Conservation (phyloP, 495 filamentous ascomycete species). For the Acidomyces sp. region DNA sequence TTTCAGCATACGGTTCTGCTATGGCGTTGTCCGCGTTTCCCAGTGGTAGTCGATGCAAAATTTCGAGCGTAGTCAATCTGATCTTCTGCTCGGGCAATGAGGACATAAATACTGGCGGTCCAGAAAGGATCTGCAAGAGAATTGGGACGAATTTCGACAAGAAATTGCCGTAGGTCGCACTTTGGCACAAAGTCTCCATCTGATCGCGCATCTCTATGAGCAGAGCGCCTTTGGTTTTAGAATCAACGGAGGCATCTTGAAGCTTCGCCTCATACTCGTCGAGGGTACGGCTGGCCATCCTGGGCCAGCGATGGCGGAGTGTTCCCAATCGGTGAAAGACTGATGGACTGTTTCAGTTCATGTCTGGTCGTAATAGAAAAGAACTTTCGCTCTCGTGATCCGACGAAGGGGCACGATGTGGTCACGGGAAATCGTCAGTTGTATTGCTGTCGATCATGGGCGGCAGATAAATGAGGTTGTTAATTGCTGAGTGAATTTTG, state of each 20-base stretch:
- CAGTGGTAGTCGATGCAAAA: slow-evolving; percentile 81
- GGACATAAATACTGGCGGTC: slow-evolving; percentile 81
- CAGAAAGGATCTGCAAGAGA: slow-evolving; percentile 73
- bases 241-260: slow-evolving; percentile 41
- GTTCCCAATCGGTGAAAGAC: neutral
- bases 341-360: too few species aligned
- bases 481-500: too few species aligned
- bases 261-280: slow-evolving; percentile 25
- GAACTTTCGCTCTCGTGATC: too few species aligned
- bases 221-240: slow-evolving; percentile 60
- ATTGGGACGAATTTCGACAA: slow-evolving; percentile 76
- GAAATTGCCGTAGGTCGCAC: slow-evolving; percentile 57
- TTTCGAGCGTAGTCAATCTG: slow-evolving; percentile 83
- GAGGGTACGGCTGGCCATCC: slow-evolving; percentile 18
- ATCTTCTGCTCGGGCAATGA: slow-evolving; percentile 78
- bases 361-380: too few species aligned
- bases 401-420: too few species aligned
- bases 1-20: slow-evolving; percentile 72
- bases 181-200: slow-evolving; percentile 59
- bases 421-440: too few species aligned
- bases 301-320: neutral
- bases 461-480: too few species aligned
- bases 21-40: slow-evolving; percentile 51
- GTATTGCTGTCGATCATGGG: too few species aligned
- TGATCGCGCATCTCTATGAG: slow-evolving; percentile 72